Evolutionary conservation across 257 asterid genomes (phyloP), one percentile per base, ranked within the genome.

Genomic region (Solanum pennellii): DNA sequence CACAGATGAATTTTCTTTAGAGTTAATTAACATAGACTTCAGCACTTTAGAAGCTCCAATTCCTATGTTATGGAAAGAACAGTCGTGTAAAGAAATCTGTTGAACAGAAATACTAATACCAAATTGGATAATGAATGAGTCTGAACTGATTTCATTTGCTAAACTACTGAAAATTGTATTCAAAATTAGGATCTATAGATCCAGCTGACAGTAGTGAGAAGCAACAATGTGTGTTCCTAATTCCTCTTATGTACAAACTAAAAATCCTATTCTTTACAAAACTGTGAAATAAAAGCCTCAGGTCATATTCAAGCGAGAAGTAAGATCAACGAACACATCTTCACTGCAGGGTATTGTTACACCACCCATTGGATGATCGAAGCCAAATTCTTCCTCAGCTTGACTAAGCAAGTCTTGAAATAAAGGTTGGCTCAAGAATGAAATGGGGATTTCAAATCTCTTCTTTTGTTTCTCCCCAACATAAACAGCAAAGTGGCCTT

Each of bases 341-440:
- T 89, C 91, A 5, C 79, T 23, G 71, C 91, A 91, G 15, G 88
- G 91, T 75, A 89, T 80, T 8, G 90, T 89, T 4, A 90, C 87
- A 59, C 89, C 92, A 6, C 91, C 91, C 89, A 88, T 90, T 23
- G 90, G 87, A 83, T 90, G 90, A 73, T 88, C 47, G 82, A 87
- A 91, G 11, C 93, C 93, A 52, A 87, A 89, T 87, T 91, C 93
- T 72, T 88, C 87, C 47, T 89, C 89, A 49, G 88, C 88, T 35
- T 49, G 68, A 73, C 80, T 79, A 33, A 89, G 84, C 68, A 88
- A 47, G n/a, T 87, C 85, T 49, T 91, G 91, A 60, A 89, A 89
- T 14, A 60, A 59, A 35, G 92, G 91, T 5, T 89, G 86, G 86
- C 86, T 89, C 52, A 91, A 76, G 45, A 62, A 89, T 14, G 89